These are phyloP conservation scores for Solanum paucissectum DNA, from an alignment of 257 asterid genomes.

Conservation along the genomic window DNA sequence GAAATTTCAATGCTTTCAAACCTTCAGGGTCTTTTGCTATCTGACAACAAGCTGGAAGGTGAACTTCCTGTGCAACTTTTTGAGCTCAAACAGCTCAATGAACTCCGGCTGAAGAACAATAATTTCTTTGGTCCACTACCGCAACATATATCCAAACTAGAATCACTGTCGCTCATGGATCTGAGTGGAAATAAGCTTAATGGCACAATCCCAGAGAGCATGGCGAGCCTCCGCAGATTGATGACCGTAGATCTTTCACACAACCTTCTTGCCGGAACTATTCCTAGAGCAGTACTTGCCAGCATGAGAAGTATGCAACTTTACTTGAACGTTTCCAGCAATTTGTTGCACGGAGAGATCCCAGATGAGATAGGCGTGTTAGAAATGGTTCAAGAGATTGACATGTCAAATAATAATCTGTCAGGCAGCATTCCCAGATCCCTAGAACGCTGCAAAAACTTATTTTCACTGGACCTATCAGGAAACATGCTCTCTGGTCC, in stretches of 20 bases:
- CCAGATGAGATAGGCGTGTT: slow-evolving; percentile 51
- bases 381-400: slow-evolving; percentile 69
- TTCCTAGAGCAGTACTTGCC: slow-evolving; percentile 35
- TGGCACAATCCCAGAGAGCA: slow-evolving; percentile 49
- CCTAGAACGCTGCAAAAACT: slow-evolving; percentile 46
- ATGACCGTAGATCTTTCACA: slow-evolving; percentile 45
- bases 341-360: slow-evolving; percentile 39
- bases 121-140: slow-evolving; percentile 47
- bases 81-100: slow-evolving; percentile 37
- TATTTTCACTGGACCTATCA: slow-evolving; percentile 52
- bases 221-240: slow-evolving; percentile 31
- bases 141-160: slow-evolving; percentile 31
- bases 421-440: slow-evolving; percentile 46
- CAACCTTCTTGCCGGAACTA: slow-evolving; percentile 41
- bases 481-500: slow-evolving; percentile 43
- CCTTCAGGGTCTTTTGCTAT: slow-evolving; percentile 55
- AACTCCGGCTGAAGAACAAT: slow-evolving; percentile 45
- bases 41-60: slow-evolving; percentile 42
- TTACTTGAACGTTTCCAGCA: slow-evolving; percentile 57
- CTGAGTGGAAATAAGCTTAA: slow-evolving; percentile 56
- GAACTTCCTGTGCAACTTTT: slow-evolving; percentile 40
- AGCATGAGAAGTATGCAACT: slow-evolving; percentile 54
- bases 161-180: slow-evolving; percentile 41
- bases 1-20: slow-evolving; percentile 40
- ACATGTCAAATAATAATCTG: slow-evolving; percentile 49